Conservation (phyloP, 805 yeast genomes). For the Monosporozyma unispora region DNA sequence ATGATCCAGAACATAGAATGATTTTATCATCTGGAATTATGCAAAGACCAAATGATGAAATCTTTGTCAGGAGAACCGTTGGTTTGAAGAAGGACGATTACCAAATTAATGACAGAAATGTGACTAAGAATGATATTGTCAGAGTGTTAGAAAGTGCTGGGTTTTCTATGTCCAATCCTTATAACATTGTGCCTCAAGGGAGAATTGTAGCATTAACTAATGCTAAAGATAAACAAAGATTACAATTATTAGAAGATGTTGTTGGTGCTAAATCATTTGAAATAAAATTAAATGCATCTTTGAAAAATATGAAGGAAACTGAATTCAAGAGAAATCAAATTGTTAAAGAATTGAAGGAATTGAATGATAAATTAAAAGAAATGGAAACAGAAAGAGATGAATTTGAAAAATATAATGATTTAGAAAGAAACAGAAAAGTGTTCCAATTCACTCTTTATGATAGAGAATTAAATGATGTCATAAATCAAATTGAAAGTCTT, state of each 20-base stretch:
- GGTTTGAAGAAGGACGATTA: slow-evolving; percentile 92
- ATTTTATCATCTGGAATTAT: slow-evolving; percentile 37
- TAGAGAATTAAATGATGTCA: slow-evolving; percentile 60
- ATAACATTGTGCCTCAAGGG: slow-evolving; percentile 96
- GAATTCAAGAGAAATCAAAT: slow-evolving; percentile 61
- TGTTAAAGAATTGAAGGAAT: slow-evolving; percentile 59
- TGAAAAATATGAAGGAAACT: slow-evolving; percentile 69
- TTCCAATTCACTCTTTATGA: slow-evolving; percentile 69
- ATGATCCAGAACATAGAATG: slow-evolving; percentile 67
- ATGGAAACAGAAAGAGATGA: slow-evolving; percentile 75
- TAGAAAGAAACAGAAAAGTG: slow-evolving; percentile 59
- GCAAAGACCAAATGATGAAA: slow-evolving; percentile 42
- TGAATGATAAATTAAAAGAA: slow-evolving; percentile 65
- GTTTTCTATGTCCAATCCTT: slow-evolving; percentile 81
- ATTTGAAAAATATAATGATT: slow-evolving; percentile 55
- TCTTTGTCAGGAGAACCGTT: slow-evolving; percentile 75
- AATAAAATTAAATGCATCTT: slow-evolving; percentile 64
- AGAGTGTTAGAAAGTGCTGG: slow-evolving; percentile 86
- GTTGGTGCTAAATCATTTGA: slow-evolving; percentile 95
- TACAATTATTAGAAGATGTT: slow-evolving; percentile 74
- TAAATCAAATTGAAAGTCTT: slow-evolving; percentile 48
- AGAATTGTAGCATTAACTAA: slow-evolving; percentile 79
- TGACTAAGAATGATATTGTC: slow-evolving; percentile 73
- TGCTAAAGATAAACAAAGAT: slow-evolving; percentile 77
- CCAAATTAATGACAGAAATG: slow-evolving; percentile 68